Evolutionary conservation across 192 early-diverging fungal genomes (phyloP).

Genomic region (Linnemannia elongata): DNA sequence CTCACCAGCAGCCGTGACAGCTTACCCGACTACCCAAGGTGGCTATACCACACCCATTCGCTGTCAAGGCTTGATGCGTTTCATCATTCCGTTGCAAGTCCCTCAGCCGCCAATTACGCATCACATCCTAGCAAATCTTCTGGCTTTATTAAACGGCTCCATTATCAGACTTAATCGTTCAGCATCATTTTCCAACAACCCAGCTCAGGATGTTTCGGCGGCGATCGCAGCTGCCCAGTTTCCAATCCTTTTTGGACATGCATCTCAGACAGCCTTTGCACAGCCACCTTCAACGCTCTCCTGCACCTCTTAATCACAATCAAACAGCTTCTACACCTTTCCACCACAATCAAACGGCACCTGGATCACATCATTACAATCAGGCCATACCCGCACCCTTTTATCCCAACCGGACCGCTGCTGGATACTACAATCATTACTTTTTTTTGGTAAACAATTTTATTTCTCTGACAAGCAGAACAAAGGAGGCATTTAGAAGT

Average conservation of each 20-base stretch:
- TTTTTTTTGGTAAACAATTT: too few species aligned
- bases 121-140: not conserved
- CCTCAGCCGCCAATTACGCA: not conserved
- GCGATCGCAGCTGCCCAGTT: too few species aligned
- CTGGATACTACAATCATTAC: not conserved
- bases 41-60: not conserved
- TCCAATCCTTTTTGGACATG: too few species aligned
- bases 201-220: not conserved
- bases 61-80: not conserved
- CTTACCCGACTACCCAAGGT: not conserved
- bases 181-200: not conserved
- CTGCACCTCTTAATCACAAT: not conserved
- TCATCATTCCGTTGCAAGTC: not conserved
- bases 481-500: too few species aligned
- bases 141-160: not conserved
- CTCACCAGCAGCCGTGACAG: not conserved
- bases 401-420: not conserved
- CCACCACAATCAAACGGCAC: not conserved
- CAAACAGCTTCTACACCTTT: not conserved
- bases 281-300: too few species aligned
- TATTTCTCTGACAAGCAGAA: too few species aligned
- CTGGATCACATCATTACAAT: not conserved
- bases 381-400: not conserved
- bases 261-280: too few species aligned
- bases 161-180: not conserved